These are phyloP conservation scores for Platanthera guangdongensis DNA, from an alignment of 106 monocot species.

Conservation along the genomic window DNA sequence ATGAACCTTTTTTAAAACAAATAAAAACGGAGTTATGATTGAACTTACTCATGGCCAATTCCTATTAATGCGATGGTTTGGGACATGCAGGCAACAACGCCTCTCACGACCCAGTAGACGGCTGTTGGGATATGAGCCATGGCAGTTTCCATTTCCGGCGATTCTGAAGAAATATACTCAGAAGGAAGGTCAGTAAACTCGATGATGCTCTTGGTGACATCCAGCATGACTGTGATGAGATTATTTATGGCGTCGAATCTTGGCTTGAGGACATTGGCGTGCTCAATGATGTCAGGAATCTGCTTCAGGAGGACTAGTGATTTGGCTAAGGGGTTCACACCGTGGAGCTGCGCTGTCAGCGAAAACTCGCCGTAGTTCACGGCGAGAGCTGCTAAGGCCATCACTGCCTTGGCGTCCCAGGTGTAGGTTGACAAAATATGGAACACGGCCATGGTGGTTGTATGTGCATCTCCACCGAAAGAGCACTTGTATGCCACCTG, in stretches of 20 bases:
- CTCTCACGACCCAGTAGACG: conserved; percentile 60
- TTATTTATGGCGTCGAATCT: conserved; percentile 54
- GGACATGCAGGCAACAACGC: conserved; percentile 44
- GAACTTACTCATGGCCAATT: conserved; percentile 54
- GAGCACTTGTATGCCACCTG: conserved; percentile 56
- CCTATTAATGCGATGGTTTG: conserved; percentile 60
- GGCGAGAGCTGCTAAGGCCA: conserved; percentile 58
- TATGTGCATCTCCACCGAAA: conserved; percentile 40
- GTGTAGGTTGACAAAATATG: conserved; percentile 31
- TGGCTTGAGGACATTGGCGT: conserved; percentile 43
- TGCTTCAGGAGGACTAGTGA: conserved; percentile 48
- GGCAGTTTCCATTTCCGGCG: conserved; percentile 33
- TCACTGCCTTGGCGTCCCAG: conserved; percentile 65
- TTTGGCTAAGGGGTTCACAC: conserved; percentile 54
- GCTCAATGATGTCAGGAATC: conserved; percentile 49
- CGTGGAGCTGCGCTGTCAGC: conserved; percentile 50
- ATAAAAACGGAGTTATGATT: not conserved
- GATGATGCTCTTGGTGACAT: conserved; percentile 58
- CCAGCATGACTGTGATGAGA: conserved; percentile 48
- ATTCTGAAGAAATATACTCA: conserved; percentile 41
- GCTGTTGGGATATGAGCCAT: conserved; percentile 63
- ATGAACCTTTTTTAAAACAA: too few relatives aligned
- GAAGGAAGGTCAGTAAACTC: conserved; percentile 65
- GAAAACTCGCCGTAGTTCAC: conserved; percentile 59
- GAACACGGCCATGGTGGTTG: conserved; percentile 36